phyloP scores from a whole-genome alignment of 1,139 yeast species.

The Arxiozyma telluris region DNA sequence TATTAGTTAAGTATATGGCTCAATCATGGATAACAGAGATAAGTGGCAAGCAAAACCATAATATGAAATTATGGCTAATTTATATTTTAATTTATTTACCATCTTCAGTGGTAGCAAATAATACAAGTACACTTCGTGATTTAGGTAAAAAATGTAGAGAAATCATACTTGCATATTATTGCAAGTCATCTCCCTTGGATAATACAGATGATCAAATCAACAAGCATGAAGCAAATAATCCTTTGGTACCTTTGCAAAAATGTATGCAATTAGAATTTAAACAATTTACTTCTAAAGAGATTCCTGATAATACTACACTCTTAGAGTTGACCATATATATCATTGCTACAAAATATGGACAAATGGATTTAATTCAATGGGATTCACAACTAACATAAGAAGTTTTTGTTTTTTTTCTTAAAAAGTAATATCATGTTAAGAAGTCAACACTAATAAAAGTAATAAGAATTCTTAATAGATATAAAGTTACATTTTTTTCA shows the following conservation, averaged over 20 bases:
- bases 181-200: too few species aligned
- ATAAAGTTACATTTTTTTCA: too few species aligned
- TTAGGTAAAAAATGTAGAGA: constrained; percentile 23
- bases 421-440: too few species aligned
- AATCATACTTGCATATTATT: neutral
- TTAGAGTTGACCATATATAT: constrained; percentile 15
- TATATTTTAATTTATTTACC: constrained; percentile 24
- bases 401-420: too few species aligned
- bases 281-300: neutral
- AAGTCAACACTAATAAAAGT: too few species aligned
- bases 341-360: constrained; percentile 19
- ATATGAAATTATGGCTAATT: constrained; percentile 23
- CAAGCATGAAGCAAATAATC: neutral
- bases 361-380: constrained; percentile 12
- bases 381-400: neutral
- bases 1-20: constrained; percentile 20
- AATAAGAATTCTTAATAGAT: too few species aligned
- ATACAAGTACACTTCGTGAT: constrained; percentile 21
- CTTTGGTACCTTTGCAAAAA: neutral
- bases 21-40: constrained; percentile 19
- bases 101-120: constrained; percentile 18
- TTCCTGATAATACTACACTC: constrained; percentile 10
- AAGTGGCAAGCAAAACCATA: constrained; percentile 8
- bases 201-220: too few species aligned
- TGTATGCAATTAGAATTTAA: constrained; percentile 2